phyloP scores from a whole-genome alignment of 768 basidiomycete genomes.

The Suillus discolor region DNA sequence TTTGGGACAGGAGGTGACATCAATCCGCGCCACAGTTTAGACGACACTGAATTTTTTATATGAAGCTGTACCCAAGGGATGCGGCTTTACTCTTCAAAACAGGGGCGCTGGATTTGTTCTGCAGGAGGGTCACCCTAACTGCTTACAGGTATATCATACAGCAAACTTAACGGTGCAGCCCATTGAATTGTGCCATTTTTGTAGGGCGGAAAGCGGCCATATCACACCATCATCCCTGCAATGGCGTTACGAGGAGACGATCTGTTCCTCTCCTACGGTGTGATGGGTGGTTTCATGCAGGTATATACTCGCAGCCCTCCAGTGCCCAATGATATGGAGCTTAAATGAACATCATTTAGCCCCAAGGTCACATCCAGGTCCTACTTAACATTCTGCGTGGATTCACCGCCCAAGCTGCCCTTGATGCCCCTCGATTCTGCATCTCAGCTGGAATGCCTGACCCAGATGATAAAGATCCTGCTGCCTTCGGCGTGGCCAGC shows the following conservation, averaged over 20 bases:
- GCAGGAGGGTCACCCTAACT: constrained; percentile 82
- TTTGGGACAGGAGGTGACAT: constrained; percentile 85
- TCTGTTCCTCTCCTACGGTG: constrained; percentile 86
- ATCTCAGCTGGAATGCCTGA: constrained; percentile 85
- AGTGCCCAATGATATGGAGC: constrained; percentile 1
- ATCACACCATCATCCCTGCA: constrained; percentile 95
- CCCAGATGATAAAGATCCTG: constrained; percentile 42
- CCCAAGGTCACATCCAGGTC: constrained; percentile 96
- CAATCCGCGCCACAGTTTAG: too few species aligned
- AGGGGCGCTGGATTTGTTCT: constrained; percentile 86
- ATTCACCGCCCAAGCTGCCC: constrained; percentile 82
- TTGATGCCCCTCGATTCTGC: constrained; percentile 96
- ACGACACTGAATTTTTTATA: background rate
- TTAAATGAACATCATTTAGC: constrained; percentile 43
- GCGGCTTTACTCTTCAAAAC: constrained; percentile 97
- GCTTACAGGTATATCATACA: constrained; percentile 55
- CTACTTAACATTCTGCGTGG: constrained; percentile 89
- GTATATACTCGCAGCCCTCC: constrained; percentile 31
- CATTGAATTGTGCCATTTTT: constrained; percentile 4
- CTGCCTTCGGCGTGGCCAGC: constrained; percentile 62
- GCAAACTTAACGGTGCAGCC: background rate
- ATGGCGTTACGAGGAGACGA: constrained; percentile 79
- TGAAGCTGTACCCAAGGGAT: constrained; percentile 86
- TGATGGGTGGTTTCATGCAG: constrained; percentile 94
- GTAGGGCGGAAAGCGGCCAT: constrained; percentile 81